phyloP scores from a whole-genome alignment of 495 filamentous ascomycete genomes.

The Alectoria sarmentosa region DNA sequence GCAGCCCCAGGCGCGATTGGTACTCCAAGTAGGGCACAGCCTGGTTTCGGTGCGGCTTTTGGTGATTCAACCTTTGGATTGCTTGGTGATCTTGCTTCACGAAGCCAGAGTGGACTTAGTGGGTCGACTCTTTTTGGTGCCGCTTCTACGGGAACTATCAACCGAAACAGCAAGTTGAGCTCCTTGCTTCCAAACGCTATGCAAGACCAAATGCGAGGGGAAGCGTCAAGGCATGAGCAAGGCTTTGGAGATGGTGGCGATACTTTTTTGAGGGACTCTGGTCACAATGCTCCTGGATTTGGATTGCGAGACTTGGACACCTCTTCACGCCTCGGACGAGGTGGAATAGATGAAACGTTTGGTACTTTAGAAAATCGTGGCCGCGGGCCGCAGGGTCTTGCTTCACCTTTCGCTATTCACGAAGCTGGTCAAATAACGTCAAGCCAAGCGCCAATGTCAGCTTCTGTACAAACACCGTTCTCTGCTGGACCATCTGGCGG shows the following conservation, averaged over 20 bases:
- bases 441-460: constrained; percentile 20
- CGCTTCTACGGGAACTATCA: constrained; percentile 48
- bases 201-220: constrained; percentile 75
- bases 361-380: constrained; percentile 36
- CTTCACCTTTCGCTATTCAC: constrained; percentile 19
- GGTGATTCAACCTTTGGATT: constrained; percentile 65
- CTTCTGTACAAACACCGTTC: constrained; percentile 21
- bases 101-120: constrained; percentile 50
- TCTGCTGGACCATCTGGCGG: constrained; percentile 19
- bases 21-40: constrained; percentile 72
- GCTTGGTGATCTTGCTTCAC: constrained; percentile 68
- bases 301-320: constrained; percentile 52
- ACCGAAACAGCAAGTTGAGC: constrained; percentile 74
- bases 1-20: constrained; percentile 50
- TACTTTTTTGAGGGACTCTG: constrained; percentile 11
- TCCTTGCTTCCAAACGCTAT: constrained; percentile 81
- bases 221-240: constrained; percentile 44
- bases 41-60: constrained; percentile 58
- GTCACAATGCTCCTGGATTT: constrained; percentile 48
- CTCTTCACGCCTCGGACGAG: constrained; percentile 50
- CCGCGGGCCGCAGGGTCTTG: constrained; percentile 15
- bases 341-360: constrained; percentile 48
- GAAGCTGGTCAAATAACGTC: constrained; percentile 14
- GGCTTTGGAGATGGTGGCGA: constrained; percentile 31
- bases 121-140: constrained; percentile 49